A percentile compares a stretch with the other conserved stretches of the same genome.
phyloP scores from a whole-genome alignment of 2,329 filamentous ascomycete genomes.

The Pseudocercospora fuligena region DNA sequence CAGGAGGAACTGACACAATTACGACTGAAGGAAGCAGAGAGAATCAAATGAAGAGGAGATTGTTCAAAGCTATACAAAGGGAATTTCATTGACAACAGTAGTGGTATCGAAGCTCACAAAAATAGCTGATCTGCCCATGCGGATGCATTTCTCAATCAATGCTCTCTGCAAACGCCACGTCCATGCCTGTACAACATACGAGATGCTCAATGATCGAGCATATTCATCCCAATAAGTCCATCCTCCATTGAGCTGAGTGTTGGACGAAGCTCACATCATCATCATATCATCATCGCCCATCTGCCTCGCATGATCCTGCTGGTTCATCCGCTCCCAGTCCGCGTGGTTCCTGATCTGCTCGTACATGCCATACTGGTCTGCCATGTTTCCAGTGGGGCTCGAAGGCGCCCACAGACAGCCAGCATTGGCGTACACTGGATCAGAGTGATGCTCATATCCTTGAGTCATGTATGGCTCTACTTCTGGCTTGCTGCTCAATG shows the following conservation, averaged over 20 bases:
- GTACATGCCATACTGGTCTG: constrained; percentile 69
- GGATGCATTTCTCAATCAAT: not conserved
- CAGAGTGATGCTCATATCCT: constrained; percentile 73
- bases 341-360: constrained; percentile 60
- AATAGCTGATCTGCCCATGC: constrained; percentile 1
- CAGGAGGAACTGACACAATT: not conserved
- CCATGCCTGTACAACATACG: constrained; percentile 13
- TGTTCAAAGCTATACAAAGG: not conserved
- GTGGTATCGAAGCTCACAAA: constrained; percentile 7
- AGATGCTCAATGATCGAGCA: not conserved
- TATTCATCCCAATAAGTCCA: not conserved
- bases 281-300: constrained; percentile 37
- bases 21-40: not conserved
- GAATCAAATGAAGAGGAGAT: not conserved
- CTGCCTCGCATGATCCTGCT: constrained; percentile 28
- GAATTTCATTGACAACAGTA: constrained; percentile 5
- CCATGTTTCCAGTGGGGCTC: constrained; percentile 58
- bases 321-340: constrained; percentile 46
- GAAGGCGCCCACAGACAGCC: constrained; percentile 45
- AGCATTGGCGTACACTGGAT: constrained; percentile 67
- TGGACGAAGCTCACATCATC: constrained; percentile 33
- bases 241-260: not conserved
- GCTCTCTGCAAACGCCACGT: not conserved
- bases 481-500: constrained; percentile 29
- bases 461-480: constrained; percentile 84